Conservation (phyloP, 2,329 filamentous ascomycete genomes). For the Pseudocercospora fijiensis region DNA sequence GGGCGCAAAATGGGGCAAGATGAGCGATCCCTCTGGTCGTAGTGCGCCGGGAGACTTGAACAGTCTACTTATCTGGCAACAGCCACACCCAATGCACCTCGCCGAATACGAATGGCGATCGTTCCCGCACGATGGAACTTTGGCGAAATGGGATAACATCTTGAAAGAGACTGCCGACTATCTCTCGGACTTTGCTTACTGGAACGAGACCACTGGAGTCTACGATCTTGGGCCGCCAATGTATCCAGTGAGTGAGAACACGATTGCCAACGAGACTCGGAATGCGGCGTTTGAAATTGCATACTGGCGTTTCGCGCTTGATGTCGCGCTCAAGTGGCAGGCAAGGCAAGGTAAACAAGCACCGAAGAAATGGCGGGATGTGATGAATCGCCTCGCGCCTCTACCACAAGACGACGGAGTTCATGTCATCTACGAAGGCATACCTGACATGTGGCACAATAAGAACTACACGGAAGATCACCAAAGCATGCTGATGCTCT, state of each 20-base stretch:
- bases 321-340: not conserved
- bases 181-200: not conserved
- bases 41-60: conserved; percentile 1
- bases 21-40: not conserved
- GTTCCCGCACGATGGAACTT: not conserved
- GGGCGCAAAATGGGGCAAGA: not conserved
- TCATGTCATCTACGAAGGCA: not conserved
- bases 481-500: not conserved
- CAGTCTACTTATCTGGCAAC: not conserved
- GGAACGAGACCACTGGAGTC: not conserved
- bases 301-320: conserved; percentile 3
- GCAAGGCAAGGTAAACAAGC: conserved; percentile 1
- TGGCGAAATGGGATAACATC: not conserved
- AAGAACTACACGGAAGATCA: not conserved
- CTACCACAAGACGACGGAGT: not conserved
- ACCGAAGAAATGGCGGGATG: not conserved
- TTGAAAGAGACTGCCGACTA: not conserved
- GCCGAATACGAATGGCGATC: conserved; percentile 3
- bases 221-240: conserved; percentile 1
- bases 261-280: not conserved
- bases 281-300: not conserved
- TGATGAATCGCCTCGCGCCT: not conserved
- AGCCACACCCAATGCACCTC: not conserved
- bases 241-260: not conserved
- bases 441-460: conserved; percentile 4